Evolutionary conservation across 345 rosid genomes (phyloP), one percentile per base, ranked within the genome.

Genomic region (Pseudoturritis turrita): DNA sequence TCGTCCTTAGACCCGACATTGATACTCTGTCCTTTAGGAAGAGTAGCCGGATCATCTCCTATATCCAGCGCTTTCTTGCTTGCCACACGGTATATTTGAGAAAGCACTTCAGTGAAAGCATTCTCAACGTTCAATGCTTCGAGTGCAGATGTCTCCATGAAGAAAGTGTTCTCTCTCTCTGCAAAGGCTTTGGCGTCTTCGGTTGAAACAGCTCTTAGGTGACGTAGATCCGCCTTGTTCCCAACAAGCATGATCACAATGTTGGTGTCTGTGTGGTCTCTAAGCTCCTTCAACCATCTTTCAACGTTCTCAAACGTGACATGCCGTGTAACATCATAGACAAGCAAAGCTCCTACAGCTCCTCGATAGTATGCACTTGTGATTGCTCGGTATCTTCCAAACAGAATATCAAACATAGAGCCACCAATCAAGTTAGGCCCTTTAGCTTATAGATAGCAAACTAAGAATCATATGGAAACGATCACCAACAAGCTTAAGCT

Each of bases 331-430:
- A 91, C 89, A 33, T 91, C 96, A 72, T 87, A 89, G 8, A 91
- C 93, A 47, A 91, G 96, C 78, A 91, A 79, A 4, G 97, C 96
- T 8, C 94, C 97, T 7, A 89, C 89, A 10, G 92, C 96, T 81
- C 97, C 92, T 77, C 96, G 78, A 79, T 91, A 89, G 83, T 91
- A 91, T 49, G 97, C 96, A 33, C 96, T 91, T 41, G 97, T 91
- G 79, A 89, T 91, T 31, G 97, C 97, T 39, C 96, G 89, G 67
- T 91, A 91, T 75, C 97, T 90, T 72, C 61, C 70, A 64, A 10
- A 7, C 3, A 8, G 8, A 61, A 62, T 25, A 66, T 60, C 33
- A 51, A 35, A 58, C 28, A 21, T 15, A 33, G 14, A 11, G 39
- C 18, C 43, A 58, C 21, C 2, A 10, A 33, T 0, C 12, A 35